Conservation (phyloP, 306 rosid species). For the Ammopiptanthus mongolicus region DNA sequence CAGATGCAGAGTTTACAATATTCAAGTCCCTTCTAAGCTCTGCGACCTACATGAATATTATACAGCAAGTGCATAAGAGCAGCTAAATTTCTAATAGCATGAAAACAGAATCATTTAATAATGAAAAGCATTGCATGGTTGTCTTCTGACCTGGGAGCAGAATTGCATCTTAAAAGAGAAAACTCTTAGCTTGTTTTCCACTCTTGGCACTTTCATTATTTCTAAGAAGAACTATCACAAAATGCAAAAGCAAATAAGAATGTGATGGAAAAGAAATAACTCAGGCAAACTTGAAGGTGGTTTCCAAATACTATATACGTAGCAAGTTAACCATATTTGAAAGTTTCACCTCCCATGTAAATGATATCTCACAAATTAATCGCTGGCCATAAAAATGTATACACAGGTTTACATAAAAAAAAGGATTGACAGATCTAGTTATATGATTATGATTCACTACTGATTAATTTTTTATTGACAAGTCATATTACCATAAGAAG, state of each 20-base stretch:
- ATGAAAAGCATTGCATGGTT: slow-evolving; percentile 13
- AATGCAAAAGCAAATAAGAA: slow-evolving; percentile 32
- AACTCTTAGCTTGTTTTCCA: slow-evolving; percentile 85
- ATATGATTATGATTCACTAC: background rate
- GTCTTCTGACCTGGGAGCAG: slow-evolving; percentile 59
- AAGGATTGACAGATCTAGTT: background rate
- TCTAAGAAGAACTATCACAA: slow-evolving; percentile 72
- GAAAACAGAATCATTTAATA: slow-evolving; percentile 18
- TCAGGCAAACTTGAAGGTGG: background rate
- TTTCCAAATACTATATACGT: slow-evolving; percentile 1
- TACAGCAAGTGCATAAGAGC: slow-evolving; percentile 20
- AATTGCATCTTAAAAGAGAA: slow-evolving; percentile 89
- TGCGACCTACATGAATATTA: slow-evolving; percentile 46
- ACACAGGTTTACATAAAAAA: background rate
- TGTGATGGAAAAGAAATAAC: background rate
- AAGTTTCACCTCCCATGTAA: background rate
- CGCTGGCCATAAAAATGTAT: background rate
- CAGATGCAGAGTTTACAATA: slow-evolving; percentile 71
- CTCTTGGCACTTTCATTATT: slow-evolving; percentile 92
- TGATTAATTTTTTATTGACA: background rate
- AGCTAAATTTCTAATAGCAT: slow-evolving; percentile 19
- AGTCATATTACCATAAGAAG: background rate
- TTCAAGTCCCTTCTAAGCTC: slow-evolving; percentile 80
- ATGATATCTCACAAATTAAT: slow-evolving; percentile 6
- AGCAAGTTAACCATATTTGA: background rate